Evolutionary conservation across 495 filamentous ascomycete genomes (phyloP).

Genomic region (Talaromyces liani): DNA sequence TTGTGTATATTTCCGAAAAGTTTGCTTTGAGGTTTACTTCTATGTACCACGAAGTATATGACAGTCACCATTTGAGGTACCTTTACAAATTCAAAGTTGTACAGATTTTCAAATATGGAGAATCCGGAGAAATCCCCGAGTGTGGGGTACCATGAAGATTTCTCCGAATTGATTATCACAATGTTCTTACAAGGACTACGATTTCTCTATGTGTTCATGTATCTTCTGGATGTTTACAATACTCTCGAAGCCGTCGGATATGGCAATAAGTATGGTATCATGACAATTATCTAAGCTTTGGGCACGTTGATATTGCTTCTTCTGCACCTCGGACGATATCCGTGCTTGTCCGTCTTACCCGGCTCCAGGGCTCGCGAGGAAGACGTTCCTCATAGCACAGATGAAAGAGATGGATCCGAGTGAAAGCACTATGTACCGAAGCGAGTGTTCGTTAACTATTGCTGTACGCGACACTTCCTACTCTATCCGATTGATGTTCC

Average conservation of each 20-base stretch:
- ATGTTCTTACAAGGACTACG: not conserved
- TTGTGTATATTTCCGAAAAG: not conserved
- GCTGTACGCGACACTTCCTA: not conserved
- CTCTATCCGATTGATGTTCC: not conserved
- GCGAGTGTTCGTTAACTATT: no score
- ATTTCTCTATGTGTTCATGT: not conserved
- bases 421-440: no score
- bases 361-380: not conserved
- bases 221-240: not conserved
- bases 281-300: not conserved
- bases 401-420: not conserved
- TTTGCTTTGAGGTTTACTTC: not conserved
- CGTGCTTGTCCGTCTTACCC: not conserved
- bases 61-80: not conserved
- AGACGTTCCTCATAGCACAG: not conserved
- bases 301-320: not conserved
- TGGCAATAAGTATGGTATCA: no score
- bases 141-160: not conserved
- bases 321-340: not conserved
- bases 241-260: no score
- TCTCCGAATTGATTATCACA: not conserved
- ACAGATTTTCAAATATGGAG: not conserved
- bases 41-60: not conserved
- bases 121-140: slow-evolving; percentile 2
- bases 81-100: not conserved